Base-by-base conservation (phyloP, 2,329 filamentous ascomycete genomes). In the Colletotrichum sp. region DNA sequence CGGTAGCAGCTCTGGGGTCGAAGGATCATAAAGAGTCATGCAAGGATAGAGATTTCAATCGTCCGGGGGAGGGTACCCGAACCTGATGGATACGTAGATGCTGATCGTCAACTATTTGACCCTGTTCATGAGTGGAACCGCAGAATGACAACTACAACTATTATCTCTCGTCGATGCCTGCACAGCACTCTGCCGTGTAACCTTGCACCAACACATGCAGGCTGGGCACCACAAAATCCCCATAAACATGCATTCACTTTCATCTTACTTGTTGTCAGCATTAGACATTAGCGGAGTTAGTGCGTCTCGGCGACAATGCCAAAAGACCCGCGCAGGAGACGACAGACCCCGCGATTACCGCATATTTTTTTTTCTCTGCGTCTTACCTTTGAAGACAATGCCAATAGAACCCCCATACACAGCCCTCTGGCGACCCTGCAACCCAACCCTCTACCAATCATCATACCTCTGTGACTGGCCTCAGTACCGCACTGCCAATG, bases 361-460 rank as follows among this genome's bases (percentile, higher is more conserved):
- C 38, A 8, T 11, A n/a, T n/a, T n/a, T n/a, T n/a, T n/a, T n/a
- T n/a, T 18, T 43, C 9, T 43, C 38, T n/a, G 18, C 8, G 12
- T 21, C 31, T 11, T 5, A 27, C 24, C 24, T 27, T 27, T 27
- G 24, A 27, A 27, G 24, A 27, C 2, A 11, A 33, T 11, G 11
- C 8, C 31, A 33, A 33, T 33, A 33, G 9, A 33, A 33, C 31
- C 9, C 31, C 31, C 31, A 33, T 8, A 6, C 43, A 7, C n/a
- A n/a, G 13, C 2, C 21, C 11, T 47, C 7, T 7, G 18, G n/a
- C n/a, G 7, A 47, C 12, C n/a, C 43, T 51, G 43, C n/a, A 7
- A 51, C 11, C 6, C 3, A 0, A 51, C 21, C 2, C 8, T n/a
- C 43, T 21, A 51, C 0, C 6, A 51, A 21, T 1, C 6, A 21